A percentile compares a stretch with the other conserved stretches of the same genome.
phyloP scores from a whole-genome alignment of 1,139 yeast genomes.

The Candida sanyaensis region DNA sequence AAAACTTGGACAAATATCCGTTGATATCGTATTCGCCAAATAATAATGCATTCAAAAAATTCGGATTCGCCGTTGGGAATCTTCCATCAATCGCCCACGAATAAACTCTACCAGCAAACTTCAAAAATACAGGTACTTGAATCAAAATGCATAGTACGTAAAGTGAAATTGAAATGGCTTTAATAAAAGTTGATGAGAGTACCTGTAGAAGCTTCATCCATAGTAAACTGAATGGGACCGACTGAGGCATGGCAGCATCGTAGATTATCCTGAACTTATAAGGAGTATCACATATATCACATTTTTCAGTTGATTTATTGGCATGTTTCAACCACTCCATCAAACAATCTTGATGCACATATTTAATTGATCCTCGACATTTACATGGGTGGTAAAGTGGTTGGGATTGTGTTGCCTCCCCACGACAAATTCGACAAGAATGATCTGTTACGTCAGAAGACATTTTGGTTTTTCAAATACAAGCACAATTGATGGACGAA shows the following conservation, averaged over 20 bases:
- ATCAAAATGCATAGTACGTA: slow-evolving; percentile 44
- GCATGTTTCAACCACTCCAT: slow-evolving; percentile 81
- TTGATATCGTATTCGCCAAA: slow-evolving; percentile 44
- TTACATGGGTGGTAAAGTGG: slow-evolving; percentile 92
- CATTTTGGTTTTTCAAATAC: slow-evolving; percentile 1
- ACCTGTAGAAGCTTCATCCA: slow-evolving; percentile 38
- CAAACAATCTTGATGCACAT: slow-evolving; percentile 89
- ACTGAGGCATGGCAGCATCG: slow-evolving; percentile 67
- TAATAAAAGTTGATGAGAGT: slow-evolving; percentile 24
- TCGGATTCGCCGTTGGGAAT: slow-evolving; percentile 40
- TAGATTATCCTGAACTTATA: slow-evolving; percentile 74
- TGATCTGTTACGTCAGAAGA: slow-evolving; percentile 19
- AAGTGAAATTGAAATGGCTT: slow-evolving; percentile 30
- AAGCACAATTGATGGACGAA: too few species aligned
- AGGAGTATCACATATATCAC: slow-evolving; percentile 88
- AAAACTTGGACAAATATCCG: slow-evolving; percentile 10
- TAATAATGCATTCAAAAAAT: slow-evolving; percentile 42
- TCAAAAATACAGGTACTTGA: slow-evolving; percentile 62
- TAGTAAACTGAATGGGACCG: slow-evolving; percentile 55
- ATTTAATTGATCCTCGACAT: slow-evolving; percentile 91
- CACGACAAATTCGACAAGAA: slow-evolving; percentile 90
- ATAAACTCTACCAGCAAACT: slow-evolving; percentile 48
- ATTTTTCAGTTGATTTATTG: slow-evolving; percentile 60
- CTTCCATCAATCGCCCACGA: slow-evolving; percentile 58
- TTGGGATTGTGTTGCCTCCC: slow-evolving; percentile 77